Evolutionary conservation across 306 rosid species (phyloP), one percentile per base, ranked within the genome.

Genomic region (Benincasa hispida): DNA sequence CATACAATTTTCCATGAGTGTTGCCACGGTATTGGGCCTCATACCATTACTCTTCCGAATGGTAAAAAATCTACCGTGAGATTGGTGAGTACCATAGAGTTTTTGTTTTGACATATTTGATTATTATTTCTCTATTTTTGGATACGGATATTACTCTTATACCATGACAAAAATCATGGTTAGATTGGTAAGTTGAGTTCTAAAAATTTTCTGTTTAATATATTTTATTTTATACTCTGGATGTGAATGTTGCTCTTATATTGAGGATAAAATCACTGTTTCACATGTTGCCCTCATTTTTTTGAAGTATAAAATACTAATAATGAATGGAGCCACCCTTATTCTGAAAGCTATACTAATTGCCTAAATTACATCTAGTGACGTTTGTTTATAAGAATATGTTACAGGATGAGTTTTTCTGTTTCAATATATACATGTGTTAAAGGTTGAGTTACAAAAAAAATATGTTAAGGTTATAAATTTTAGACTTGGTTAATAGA

Each of bases 21-120:
- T 87, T 91, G 97, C 91, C 98, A 94, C 74, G 98, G 98, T 80
- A 94, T 94, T 68, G 97, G 98, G 80, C 98, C 98, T 75, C 97
- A 91, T 88, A 81, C 86, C 76, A 94, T 94, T 79, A 84, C 79
- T 74, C 97, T 94, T 86, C 98, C 98, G 72, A 85, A 84, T 86
- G 98, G 98, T 74, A 84, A 82, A 75, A 76, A 82, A 76, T 94
- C 97, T 76, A 94, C 98, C 56, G 97, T 94, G 72, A 85, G 98
- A 92, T 79, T 90, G 97, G 98, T 91, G 10, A 87, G 97, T 86
- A 50, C 32, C 83, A 78, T 55, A 24, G 77, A 42, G 42, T 45
- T 24, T 54, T 67, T 63, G 79, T 45, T 68, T 74, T 68, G 39
- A 30, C 61, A 8, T 61, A 41, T 74, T 18, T 62, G 28, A 69